Conservation (phyloP, 805 yeast genomes). For the Lachancea nothofagi region DNA sequence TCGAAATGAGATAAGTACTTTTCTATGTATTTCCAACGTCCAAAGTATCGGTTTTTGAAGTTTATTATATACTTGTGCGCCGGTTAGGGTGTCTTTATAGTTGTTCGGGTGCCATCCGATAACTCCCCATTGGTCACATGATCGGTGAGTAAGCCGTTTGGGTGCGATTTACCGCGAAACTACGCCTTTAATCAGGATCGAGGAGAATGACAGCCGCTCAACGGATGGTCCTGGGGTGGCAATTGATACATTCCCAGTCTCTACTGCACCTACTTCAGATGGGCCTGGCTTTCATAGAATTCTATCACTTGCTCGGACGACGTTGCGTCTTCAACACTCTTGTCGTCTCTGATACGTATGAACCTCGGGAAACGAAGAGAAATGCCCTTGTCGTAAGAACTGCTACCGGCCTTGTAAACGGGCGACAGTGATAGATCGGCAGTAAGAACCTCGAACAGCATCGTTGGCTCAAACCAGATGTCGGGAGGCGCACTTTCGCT, state of each 20-base stretch:
- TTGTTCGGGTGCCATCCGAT: conserved; percentile 12
- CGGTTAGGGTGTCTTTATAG: neutral
- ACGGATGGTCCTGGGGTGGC: neutral
- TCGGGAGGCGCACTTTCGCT: conserved; percentile 78
- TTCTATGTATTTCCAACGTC: neutral
- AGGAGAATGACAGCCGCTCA: neutral
- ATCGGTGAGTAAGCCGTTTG: neutral
- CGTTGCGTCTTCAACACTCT: conserved; percentile 80
- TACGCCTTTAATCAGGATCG: neutral
- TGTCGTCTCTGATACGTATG: conserved; percentile 77
- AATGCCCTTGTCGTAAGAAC: conserved; percentile 71
- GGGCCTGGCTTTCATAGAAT: conserved; percentile 70
- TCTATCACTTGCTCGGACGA: conserved; percentile 78
- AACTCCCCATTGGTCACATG: conserved; percentile 17
- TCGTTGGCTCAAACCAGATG: conserved; percentile 88
- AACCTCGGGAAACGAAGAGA: conserved; percentile 88
- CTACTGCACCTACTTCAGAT: conserved; percentile 11
- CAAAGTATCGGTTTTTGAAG: neutral
- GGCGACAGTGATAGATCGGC: conserved; percentile 91
- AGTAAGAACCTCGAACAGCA: conserved; percentile 79
- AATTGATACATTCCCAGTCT: neutral
- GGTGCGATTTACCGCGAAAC: neutral
- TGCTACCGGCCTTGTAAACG: conserved; percentile 76
- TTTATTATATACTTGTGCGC: neutral
- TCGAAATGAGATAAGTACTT: neutral